Evolutionary conservation across 768 basidiomycete genomes (phyloP).

Genomic region (Dioszegia aurantiaca): DNA sequence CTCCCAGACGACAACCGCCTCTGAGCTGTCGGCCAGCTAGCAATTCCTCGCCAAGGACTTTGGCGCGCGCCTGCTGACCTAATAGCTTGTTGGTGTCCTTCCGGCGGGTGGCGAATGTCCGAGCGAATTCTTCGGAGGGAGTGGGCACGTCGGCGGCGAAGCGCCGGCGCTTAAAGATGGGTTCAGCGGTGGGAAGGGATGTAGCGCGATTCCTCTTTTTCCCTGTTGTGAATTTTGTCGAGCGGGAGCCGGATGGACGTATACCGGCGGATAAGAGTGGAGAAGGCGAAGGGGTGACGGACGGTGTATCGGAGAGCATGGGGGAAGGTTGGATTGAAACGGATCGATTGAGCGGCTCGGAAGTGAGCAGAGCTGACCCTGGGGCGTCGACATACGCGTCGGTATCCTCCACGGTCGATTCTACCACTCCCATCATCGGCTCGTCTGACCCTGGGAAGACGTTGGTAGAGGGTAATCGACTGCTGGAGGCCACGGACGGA

Average conservation of each 20-base stretch:
- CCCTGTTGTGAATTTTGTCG: neutral
- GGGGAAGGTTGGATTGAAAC: slow-evolving; percentile 15
- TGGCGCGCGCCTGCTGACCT: slow-evolving; percentile 23
- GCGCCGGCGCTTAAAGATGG: slow-evolving; percentile 28
- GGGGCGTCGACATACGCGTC: slow-evolving; percentile 1
- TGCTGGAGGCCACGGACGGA: slow-evolving; percentile 2
- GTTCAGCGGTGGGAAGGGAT: slow-evolving; percentile 26
- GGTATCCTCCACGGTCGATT: neutral
- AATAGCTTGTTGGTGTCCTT: slow-evolving; percentile 17
- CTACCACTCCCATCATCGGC: neutral
- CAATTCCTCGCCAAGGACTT: slow-evolving; percentile 19
- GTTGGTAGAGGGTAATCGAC: slow-evolving; percentile 8
- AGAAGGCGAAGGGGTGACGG: slow-evolving; percentile 1
- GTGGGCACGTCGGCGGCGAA: slow-evolving; percentile 19
- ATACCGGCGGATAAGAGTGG: slow-evolving; percentile 9
- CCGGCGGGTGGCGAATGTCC: slow-evolving; percentile 15
- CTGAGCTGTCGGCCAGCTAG: slow-evolving; percentile 8
- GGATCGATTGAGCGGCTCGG: slow-evolving; percentile 37
- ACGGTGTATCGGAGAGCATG: slow-evolving; percentile 4
- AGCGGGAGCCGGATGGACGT: neutral
- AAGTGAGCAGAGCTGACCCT: slow-evolving; percentile 35
- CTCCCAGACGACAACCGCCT: neutral
- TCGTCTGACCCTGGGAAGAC: neutral
- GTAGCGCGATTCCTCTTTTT: slow-evolving; percentile 20
- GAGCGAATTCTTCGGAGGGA: slow-evolving; percentile 25